These are phyloP conservation scores for Cicer cuneatum DNA, from an alignment of 306 rosid species.

Conservation along the genomic window DNA sequence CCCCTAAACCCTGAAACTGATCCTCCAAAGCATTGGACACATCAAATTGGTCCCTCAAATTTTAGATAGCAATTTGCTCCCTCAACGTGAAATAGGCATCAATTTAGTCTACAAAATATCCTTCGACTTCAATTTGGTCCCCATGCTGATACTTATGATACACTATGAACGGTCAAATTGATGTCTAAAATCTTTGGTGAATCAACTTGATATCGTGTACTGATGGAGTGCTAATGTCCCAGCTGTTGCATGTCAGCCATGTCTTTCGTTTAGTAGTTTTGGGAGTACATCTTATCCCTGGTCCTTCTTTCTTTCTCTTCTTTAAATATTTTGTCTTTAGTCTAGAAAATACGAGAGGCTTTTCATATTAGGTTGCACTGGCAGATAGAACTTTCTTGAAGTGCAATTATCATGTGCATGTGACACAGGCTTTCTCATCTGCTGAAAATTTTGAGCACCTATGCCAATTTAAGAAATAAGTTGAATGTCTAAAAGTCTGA, in stretches of 20 bases:
- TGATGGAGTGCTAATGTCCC: background rate
- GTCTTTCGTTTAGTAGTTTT: background rate
- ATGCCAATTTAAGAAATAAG: conserved; percentile 3
- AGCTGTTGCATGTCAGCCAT: background rate
- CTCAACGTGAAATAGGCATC: background rate
- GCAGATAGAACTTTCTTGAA: conserved; percentile 19
- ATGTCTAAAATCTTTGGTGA: background rate
- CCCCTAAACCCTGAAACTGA: background rate
- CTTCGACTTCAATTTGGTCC: conserved; percentile 8
- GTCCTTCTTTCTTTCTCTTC: background rate
- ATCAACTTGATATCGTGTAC: conserved; percentile 4
- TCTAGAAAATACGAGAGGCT: background rate
- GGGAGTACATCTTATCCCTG: background rate
- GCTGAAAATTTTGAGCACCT: conserved; percentile 4
- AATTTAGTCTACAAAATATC: conserved; percentile 1
- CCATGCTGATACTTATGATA: conserved; percentile 8
- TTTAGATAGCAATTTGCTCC: background rate
- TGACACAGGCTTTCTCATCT: conserved; percentile 23
- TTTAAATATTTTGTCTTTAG: background rate
- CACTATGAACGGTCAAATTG: background rate
- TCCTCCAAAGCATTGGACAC: background rate
- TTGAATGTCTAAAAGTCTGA: conserved; percentile 5
- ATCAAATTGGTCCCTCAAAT: background rate
- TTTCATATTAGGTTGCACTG: conserved; percentile 6
- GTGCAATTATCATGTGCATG: conserved; percentile 18